A percentile compares a stretch with the other conserved stretches of the same genome.
phyloP scores from a whole-genome alignment of 306 rosid species.

The Vigna reflexopilosa region DNA sequence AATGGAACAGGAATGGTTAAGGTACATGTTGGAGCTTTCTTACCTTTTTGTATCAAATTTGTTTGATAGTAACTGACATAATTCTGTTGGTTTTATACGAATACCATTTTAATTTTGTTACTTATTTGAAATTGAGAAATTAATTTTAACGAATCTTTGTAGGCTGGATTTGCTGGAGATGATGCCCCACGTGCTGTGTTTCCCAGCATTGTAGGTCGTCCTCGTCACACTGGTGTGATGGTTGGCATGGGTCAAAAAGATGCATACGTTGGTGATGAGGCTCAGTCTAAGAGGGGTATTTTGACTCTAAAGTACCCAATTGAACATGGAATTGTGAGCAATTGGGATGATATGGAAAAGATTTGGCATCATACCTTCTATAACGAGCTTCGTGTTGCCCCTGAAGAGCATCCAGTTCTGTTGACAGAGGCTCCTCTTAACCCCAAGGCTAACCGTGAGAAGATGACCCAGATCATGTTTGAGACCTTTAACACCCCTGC shows the following conservation, averaged over 20 bases:
- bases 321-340: slow-evolving; percentile 98
- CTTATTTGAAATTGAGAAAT: slow-evolving; percentile 25
- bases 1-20: slow-evolving; percentile 99
- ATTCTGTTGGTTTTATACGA: slow-evolving; percentile 12
- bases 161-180: slow-evolving; percentile 99
- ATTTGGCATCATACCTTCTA: slow-evolving; percentile 99
- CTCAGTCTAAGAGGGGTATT: slow-evolving; percentile 97
- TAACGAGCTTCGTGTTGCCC: slow-evolving; percentile 98
- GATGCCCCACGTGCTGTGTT: slow-evolving; percentile 99
- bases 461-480: slow-evolving; percentile 99
- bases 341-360: slow-evolving; percentile 99
- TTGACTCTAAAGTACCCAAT: slow-evolving; percentile 93
- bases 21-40: slow-evolving; percentile 51
- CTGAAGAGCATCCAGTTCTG: slow-evolving; percentile 98
- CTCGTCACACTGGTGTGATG: slow-evolving; percentile 99
- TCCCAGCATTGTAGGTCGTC: slow-evolving; percentile 99
- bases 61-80: background rate
- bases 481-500: slow-evolving; percentile 99
- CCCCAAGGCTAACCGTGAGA: slow-evolving; percentile 98
- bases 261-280: slow-evolving; percentile 99
- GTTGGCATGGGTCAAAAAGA: slow-evolving; percentile 99
- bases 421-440: slow-evolving; percentile 98
- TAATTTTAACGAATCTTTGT: slow-evolving; percentile 31
- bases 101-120: slow-evolving; percentile 13
- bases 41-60: background rate